phyloP scores from a whole-genome alignment of 352 stramenopile genomes.

The Thalassiosira livingstoniorum region DNA sequence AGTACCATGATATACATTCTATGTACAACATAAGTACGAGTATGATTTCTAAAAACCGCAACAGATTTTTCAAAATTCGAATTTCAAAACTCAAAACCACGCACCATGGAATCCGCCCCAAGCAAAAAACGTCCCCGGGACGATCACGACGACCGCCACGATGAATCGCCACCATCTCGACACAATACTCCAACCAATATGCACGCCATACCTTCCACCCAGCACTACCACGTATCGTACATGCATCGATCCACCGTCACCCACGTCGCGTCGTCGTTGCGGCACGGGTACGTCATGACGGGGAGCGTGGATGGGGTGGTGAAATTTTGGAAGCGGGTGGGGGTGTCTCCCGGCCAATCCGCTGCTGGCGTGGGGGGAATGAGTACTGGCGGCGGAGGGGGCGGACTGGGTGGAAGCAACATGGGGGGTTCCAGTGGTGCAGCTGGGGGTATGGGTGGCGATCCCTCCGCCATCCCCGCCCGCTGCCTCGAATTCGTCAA shows the following conservation, averaged over 20 bases:
- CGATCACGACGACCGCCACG: background rate
- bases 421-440: background rate
- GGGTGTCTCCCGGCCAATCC: background rate
- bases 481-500: constrained; percentile 99
- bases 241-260: constrained; percentile 97
- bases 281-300: constrained; percentile 97
- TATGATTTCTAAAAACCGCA: too few species aligned
- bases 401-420: background rate
- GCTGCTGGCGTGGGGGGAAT: constrained; percentile 7
- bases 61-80: too few species aligned
- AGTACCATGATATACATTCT: too few species aligned
- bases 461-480: background rate
- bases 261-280: constrained; percentile 87
- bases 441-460: background rate
- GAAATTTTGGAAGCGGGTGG: constrained; percentile 99
- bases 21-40: too few species aligned
- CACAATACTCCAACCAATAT: constrained; percentile 6
- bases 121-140: constrained; percentile 31
- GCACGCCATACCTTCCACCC: constrained; percentile 65
- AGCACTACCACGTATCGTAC: constrained; percentile 90
- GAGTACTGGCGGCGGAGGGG: background rate
- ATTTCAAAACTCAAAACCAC: constrained; percentile 4
- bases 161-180: background rate
- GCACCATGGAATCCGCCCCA: constrained; percentile 22
- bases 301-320: constrained; percentile 95